Conservation (phyloP, 208 protist genomes). For the Leishmania gerbilli region DNA sequence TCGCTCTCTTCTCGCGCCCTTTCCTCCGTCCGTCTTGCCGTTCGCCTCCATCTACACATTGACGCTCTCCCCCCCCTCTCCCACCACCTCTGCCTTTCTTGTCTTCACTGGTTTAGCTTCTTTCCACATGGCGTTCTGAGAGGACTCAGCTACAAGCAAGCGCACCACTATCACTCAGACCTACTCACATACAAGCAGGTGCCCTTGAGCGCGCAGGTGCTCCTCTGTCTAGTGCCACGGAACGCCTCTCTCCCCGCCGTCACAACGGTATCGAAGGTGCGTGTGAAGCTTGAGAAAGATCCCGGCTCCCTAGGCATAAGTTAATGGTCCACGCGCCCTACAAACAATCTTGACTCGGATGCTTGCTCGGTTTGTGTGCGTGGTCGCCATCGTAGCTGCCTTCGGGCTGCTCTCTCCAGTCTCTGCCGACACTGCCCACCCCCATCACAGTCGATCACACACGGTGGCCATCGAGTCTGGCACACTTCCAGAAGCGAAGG, state of each 20-base stretch:
- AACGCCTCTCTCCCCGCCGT: neutral
- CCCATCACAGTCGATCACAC: neutral
- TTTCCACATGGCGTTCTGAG: neutral
- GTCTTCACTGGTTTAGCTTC: neutral
- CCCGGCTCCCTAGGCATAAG: neutral
- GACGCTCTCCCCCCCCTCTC: neutral
- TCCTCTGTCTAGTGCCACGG: neutral
- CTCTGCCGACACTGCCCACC: neutral
- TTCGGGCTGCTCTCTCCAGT: neutral
- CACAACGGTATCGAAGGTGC: neutral
- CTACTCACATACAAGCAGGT: neutral
- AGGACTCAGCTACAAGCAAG: neutral
- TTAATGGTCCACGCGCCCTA: too few relatives aligned
- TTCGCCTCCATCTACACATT: neutral
- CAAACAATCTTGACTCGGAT: neutral
- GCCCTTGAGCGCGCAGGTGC: neutral
- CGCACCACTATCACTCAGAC: neutral
- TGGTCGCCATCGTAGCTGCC: neutral
- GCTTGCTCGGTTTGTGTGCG: neutral
- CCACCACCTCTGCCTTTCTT: neutral
- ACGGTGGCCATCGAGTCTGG: conserved; percentile 16
- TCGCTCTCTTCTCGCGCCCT: neutral
- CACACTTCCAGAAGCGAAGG: conserved; percentile 28
- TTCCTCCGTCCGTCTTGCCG: neutral
- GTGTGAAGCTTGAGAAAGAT: neutral